Conservation (phyloP, 2,329 filamentous ascomycete genomes). For the Aspergillus tamarii region DNA sequence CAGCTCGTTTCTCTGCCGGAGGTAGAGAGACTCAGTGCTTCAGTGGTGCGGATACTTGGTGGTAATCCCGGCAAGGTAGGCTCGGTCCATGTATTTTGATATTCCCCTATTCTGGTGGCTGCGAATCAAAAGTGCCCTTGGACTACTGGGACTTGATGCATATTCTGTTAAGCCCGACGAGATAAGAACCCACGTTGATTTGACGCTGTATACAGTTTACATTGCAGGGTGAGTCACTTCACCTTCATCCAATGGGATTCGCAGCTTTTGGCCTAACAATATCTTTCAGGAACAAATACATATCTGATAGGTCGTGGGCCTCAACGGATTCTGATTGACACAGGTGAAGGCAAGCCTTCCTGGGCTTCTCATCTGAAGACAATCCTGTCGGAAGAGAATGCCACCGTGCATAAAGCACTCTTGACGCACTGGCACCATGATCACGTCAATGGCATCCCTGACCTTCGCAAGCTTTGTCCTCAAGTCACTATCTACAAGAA, state of each 20-base stretch:
- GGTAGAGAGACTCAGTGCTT: slow-evolving; percentile 75
- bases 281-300: slow-evolving; percentile 75
- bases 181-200: neutral
- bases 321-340: slow-evolving; percentile 81
- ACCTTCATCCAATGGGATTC: neutral
- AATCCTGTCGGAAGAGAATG: slow-evolving; percentile 69
- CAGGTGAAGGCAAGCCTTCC: slow-evolving; percentile 75
- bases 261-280: neutral
- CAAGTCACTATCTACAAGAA: slow-evolving; percentile 68
- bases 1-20: slow-evolving; percentile 68
- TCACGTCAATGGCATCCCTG: slow-evolving; percentile 74
- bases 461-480: slow-evolving; percentile 69
- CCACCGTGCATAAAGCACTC: slow-evolving; percentile 69
- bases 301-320: slow-evolving; percentile 82
- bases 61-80: slow-evolving; percentile 83
- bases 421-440: slow-evolving; percentile 94
- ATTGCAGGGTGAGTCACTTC: slow-evolving; percentile 55
- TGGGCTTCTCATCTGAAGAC: slow-evolving; percentile 71
- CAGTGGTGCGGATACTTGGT: slow-evolving; percentile 81
- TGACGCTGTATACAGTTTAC: slow-evolving; percentile 50
- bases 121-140: neutral
- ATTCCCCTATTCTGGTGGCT: neutral
- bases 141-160: neutral
- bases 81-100: neutral
- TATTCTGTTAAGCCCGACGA: neutral